phyloP scores from a whole-genome alignment of 345 rosid species.

The Syzygium jambos region DNA sequence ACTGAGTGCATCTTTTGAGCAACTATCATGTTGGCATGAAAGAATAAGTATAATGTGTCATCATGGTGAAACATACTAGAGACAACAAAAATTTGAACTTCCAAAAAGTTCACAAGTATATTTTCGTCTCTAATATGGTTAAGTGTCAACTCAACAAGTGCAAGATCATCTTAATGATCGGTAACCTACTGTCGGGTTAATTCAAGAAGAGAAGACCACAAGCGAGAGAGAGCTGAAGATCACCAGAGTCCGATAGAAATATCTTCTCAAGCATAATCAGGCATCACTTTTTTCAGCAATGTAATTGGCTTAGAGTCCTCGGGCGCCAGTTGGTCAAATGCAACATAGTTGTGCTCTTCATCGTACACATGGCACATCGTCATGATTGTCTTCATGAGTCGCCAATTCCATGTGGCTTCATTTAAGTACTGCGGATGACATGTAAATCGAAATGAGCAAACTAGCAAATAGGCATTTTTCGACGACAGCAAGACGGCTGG shows the following conservation, averaged over 20 bases:
- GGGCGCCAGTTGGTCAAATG: conserved; percentile 57
- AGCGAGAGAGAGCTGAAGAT: neutral
- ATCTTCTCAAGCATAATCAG: conserved; percentile 34
- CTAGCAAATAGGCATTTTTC: neutral
- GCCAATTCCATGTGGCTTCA: conserved; percentile 83
- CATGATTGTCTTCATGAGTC: conserved; percentile 82
- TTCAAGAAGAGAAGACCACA: neutral
- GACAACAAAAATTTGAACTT: neutral
- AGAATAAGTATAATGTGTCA: neutral
- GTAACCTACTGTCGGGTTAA: neutral
- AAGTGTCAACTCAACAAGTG: neutral
- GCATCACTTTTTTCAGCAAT: conserved; percentile 62
- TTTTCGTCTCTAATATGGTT: neutral
- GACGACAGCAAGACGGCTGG: neutral
- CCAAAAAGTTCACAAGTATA: neutral
- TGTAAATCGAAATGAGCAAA: neutral
- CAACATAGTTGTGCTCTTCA: conserved; percentile 48
- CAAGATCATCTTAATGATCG: neutral
- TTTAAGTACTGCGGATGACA: conserved; percentile 54
- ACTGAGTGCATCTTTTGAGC: neutral
- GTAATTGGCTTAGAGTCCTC: conserved; percentile 54
- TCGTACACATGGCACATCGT: conserved; percentile 66
- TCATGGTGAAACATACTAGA: neutral
- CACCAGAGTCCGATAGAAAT: neutral
- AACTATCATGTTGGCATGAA: neutral